A percentile compares a stretch with the other conserved stretches of the same genome.
phyloP scores from a whole-genome alignment of 257 asterid genomes.

The Jaltomata sinuosa region DNA sequence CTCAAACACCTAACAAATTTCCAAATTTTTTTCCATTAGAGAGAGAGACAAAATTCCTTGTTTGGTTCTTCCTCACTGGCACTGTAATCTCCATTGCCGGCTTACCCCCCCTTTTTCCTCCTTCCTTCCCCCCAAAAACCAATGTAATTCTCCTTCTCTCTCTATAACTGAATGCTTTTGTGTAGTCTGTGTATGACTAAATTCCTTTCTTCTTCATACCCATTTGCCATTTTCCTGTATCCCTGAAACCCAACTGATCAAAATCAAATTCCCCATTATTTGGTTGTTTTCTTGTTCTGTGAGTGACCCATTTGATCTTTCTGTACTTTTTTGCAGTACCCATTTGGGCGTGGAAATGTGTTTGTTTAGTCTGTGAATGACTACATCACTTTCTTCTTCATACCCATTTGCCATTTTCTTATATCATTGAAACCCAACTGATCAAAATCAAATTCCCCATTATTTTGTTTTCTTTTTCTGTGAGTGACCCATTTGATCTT shows the following conservation, averaged over 20 bases:
- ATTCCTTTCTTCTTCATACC: constrained; percentile 46
- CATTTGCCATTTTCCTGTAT: constrained; percentile 20
- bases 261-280: neutral
- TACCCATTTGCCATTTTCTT: constrained; percentile 24
- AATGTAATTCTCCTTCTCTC: neutral
- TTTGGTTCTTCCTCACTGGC: neutral
- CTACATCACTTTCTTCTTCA: no score
- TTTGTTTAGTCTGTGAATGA: no score
- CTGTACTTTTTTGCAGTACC: neutral
- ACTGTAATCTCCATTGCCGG: neutral
- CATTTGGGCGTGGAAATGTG: no score
- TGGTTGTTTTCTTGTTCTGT: neutral
- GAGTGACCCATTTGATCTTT: neutral
- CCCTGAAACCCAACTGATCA: neutral
- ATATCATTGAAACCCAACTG: neutral
- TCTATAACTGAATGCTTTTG: no score
- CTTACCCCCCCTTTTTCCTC: no score
- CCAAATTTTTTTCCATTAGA: neutral
- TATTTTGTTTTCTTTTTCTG: neutral
- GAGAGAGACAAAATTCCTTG: neutral
- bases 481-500: neutral
- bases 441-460: neutral
- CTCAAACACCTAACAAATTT: neutral
- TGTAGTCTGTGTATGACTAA: neutral
- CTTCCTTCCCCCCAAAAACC: neutral